phyloP scores from a whole-genome alignment of 495 filamentous ascomycete genomes.

The Trichocladium uniseriatum region DNA sequence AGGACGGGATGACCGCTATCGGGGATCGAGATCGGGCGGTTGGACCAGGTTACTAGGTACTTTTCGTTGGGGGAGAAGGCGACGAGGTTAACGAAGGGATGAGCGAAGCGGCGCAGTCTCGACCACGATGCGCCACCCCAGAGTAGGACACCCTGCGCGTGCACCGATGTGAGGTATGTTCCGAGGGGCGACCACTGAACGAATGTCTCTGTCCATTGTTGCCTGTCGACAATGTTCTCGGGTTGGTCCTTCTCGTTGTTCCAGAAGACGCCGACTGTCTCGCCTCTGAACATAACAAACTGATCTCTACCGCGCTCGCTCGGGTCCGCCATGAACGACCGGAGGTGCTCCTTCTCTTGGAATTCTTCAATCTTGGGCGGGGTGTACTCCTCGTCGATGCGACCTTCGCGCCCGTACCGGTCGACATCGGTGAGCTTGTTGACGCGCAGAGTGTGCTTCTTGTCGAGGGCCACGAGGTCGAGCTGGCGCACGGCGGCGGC shows the following conservation, averaged over 20 bases:
- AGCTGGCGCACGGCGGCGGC: conserved; percentile 77
- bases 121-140: conserved; percentile 90
- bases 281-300: conserved; percentile 81
- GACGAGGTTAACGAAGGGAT: conserved; percentile 89
- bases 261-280: conserved; percentile 92
- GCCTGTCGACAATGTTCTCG: conserved; percentile 79
- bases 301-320: conserved; percentile 86
- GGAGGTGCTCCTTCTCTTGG: conserved; percentile 83
- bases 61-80: conserved; percentile 92
- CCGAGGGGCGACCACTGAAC: conserved; percentile 96
- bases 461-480: conserved; percentile 77
- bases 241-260: conserved; percentile 90
- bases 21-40: conserved; percentile 79
- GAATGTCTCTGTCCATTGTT: conserved; percentile 94
- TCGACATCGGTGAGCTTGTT: conserved; percentile 99
- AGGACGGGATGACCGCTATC: conserved; percentile 73
- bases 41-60: conserved; percentile 94
- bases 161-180: conserved; percentile 88
- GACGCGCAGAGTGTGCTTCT: conserved; percentile 85
- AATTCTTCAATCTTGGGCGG: conserved; percentile 71
- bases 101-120: conserved; percentile 82
- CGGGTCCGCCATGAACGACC: conserved; percentile 81
- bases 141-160: conserved; percentile 89
- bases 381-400: conserved; percentile 80
- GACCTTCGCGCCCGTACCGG: conserved; percentile 86